Evolutionary conservation across 257 asterid genomes (phyloP), one percentile per base, ranked within the genome.

Genomic region (Voacanga thouarsii): DNA sequence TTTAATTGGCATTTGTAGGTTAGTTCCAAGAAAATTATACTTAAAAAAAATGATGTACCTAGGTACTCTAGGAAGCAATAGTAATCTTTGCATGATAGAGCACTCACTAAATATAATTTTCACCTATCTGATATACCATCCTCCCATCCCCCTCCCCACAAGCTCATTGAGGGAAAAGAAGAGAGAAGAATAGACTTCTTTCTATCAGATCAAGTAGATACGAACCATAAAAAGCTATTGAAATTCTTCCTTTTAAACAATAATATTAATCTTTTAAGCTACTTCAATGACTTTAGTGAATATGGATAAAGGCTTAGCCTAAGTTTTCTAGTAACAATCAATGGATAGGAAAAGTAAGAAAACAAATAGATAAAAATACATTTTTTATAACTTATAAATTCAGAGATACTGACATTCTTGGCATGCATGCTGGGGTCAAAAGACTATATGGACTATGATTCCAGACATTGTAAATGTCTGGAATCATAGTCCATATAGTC

Each of bases 1-100:
- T 84, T 96, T 93, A 55, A 87, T 93, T 65, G 99, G 99, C 97
- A 96, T 83, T 98, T 96, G 89, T 16, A 67, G 26, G 67, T 70
- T 8, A 51, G 3, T 74, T n/a, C 37, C 61, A 41, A 69, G 30
- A 75, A 30, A 30, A 65, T 50, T 9, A 60, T 30, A 73, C 55
- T 45, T 16, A 28, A 37, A 76, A 23, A 26, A 61, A n/a, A n/a
- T n/a, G n/a, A n/a, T n/a, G n/a, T n/a, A n/a, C n/a, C n/a, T n/a
- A n/a, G n/a, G n/a, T n/a, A n/a, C 12, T 24, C 63, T 9, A 75
- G 15, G 30, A 5, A 14, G 23, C 7, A 39, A 10, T 53, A 44
- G 47, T n/a, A 21, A 39, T 66, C 43, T 39, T 26, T 15, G 44
- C 3, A n/a, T n/a, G n/a, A 65, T 37, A 37, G 71, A 19, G 7